Evolutionary conservation across 2,329 filamentous ascomycete species (phyloP).

Genomic region (Aspergillus neotritici): DNA sequence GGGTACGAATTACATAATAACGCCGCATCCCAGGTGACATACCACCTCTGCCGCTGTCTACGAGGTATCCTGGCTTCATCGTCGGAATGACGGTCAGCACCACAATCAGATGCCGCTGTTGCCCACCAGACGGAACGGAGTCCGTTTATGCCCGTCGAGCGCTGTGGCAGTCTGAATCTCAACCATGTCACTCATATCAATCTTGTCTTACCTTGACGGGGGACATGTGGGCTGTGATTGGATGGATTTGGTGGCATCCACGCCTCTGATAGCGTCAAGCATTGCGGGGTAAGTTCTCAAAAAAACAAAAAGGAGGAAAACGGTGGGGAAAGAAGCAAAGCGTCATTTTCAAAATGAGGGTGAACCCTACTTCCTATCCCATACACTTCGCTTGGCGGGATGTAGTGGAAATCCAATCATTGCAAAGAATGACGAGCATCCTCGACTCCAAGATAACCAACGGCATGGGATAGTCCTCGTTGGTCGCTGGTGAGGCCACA

Average conservation of each 20-base stretch:
- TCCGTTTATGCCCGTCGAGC: neutral
- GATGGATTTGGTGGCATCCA: conserved; percentile 1
- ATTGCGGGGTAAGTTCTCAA: conserved; percentile 14
- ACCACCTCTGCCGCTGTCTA: too few species aligned
- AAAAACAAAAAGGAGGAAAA: neutral
- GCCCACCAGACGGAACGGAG: conserved; percentile 2
- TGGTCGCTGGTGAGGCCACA: neutral
- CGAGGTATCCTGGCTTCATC: neutral
- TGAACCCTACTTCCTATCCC: too few species aligned
- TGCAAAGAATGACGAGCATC: too few species aligned
- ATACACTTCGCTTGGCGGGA: too few species aligned
- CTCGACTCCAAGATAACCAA: neutral
- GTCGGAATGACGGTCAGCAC: conserved; percentile 7
- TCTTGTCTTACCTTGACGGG: neutral
- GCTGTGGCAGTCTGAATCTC: conserved; percentile 8
- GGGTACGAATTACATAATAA: conserved; percentile 5
- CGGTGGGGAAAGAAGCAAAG: too few species aligned
- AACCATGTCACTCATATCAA: neutral
- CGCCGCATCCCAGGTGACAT: neutral
- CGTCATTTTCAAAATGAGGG: too few species aligned
- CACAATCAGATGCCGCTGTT: too few species aligned
- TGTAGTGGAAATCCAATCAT: too few species aligned
- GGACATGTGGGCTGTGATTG: conserved; percentile 1
- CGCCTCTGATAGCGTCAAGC: conserved; percentile 7
- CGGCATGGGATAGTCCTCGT: neutral